These are phyloP conservation scores for Paxillus involutus DNA, from an alignment of 768 basidiomycete species.

Conservation along the genomic window DNA sequence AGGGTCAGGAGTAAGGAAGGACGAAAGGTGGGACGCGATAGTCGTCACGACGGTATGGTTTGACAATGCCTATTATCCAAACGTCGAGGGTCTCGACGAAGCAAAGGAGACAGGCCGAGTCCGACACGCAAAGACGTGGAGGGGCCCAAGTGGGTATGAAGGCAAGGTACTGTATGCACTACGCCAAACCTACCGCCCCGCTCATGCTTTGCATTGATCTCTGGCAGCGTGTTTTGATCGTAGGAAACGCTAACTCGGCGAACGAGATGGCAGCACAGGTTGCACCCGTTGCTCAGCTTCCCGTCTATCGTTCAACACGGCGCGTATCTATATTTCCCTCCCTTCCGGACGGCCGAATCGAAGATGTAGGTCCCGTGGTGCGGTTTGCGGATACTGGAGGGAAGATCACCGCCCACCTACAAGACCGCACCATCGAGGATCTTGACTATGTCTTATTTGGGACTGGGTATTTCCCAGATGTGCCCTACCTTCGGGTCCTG, in stretches of 20 bases:
- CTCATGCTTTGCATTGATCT: neutral
- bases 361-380: conserved; percentile 41
- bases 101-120: conserved; percentile 34
- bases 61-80: conserved; percentile 46
- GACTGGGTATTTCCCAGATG: conserved; percentile 46
- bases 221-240: conserved; percentile 42
- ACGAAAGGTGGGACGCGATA: conserved; percentile 49
- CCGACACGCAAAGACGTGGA: conserved; percentile 44
- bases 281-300: conserved; percentile 34
- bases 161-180: conserved; percentile 22
- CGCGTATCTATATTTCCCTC: conserved; percentile 41
- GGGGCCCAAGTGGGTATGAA: conserved; percentile 38
- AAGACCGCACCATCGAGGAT: conserved; percentile 37
- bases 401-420: conserved; percentile 36
- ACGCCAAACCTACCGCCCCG: neutral
- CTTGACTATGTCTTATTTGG: conserved; percentile 46
- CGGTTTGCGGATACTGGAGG: conserved; percentile 26
- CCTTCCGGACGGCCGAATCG: conserved; percentile 43
- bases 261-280: conserved; percentile 54
- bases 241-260: conserved; percentile 53
- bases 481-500: conserved; percentile 40
- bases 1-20: conserved; percentile 18
- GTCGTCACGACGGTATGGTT: conserved; percentile 48
- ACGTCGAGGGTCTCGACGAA: conserved; percentile 41
- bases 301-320: conserved; percentile 49